Conservation (phyloP, 257 asterid genomes). For the Ilex asprella region DNA sequence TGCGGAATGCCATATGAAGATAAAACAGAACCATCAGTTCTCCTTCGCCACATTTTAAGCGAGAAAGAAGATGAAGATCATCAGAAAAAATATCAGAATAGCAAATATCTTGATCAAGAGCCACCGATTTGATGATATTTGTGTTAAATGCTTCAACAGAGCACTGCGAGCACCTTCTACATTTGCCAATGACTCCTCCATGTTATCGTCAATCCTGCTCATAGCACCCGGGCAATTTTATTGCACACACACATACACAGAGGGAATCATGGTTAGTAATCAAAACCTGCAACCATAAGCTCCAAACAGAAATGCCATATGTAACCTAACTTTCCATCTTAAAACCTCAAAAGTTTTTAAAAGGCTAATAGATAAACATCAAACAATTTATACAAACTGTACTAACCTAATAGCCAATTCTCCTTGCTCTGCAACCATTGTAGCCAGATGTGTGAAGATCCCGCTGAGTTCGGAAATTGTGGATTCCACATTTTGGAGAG, state of each 20-base stretch:
- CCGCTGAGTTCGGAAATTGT: conserved; percentile 78
- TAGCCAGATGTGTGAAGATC: conserved; percentile 81
- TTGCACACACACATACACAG: background rate
- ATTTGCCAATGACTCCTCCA: conserved; percentile 68
- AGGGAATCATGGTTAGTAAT: background rate
- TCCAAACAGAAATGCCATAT: no score
- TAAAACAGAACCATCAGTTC: background rate
- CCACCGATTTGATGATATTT: conserved; percentile 75
- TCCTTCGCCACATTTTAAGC: conserved; percentile 16
- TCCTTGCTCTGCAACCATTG: conserved; percentile 90
- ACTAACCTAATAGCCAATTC: conserved; percentile 75
- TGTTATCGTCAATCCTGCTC: conserved; percentile 81
- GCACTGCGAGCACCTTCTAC: conserved; percentile 79
- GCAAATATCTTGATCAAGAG: conserved; percentile 73
- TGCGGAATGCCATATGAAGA: no score
- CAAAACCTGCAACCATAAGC: background rate
- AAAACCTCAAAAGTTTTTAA: no score
- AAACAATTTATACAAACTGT: background rate
- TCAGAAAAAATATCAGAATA: conserved; percentile 52
- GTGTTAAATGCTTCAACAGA: conserved; percentile 58
- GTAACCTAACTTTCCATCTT: no score
- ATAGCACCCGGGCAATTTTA: conserved; percentile 4
- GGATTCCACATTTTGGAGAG: conserved; percentile 88
- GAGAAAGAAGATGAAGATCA: conserved; percentile 57
- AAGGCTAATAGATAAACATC: no score